Percentiles rank a stretch among this genome's conserved stretches.
phyloP scores from a whole-genome alignment of 805 yeast genomes.

The Teunomyces cretensis region DNA sequence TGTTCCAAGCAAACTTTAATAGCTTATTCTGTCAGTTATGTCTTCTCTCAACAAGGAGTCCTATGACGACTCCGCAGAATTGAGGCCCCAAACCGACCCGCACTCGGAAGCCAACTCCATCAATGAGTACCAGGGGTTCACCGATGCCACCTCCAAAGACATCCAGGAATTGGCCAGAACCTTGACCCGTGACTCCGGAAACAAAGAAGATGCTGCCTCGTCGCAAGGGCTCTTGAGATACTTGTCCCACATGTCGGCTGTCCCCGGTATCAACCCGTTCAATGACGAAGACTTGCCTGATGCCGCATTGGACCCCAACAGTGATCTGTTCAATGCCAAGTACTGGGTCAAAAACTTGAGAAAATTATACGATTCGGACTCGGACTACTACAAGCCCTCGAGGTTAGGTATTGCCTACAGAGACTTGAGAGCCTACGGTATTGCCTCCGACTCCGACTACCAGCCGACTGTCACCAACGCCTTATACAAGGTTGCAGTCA shows the following conservation, averaged over 20 bases:
- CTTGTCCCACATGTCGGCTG: slow-evolving; percentile 51
- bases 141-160: slow-evolving; percentile 9
- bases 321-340: slow-evolving; percentile 57
- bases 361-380: slow-evolving; percentile 51
- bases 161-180: slow-evolving; percentile 23
- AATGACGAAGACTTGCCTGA: slow-evolving; percentile 18
- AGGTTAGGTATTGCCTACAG: slow-evolving; percentile 60
- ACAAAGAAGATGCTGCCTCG: slow-evolving; percentile 4
- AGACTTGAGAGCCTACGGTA: slow-evolving; percentile 60
- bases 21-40: not conserved
- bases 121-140: slow-evolving; percentile 14
- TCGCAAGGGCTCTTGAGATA: slow-evolving; percentile 32
- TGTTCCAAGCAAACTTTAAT: no score
- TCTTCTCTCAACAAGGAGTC: not conserved
- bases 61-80: not conserved
- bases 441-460: slow-evolving; percentile 66
- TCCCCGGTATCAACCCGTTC: slow-evolving; percentile 48
- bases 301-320: slow-evolving; percentile 56
- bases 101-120: slow-evolving; percentile 12
- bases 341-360: slow-evolving; percentile 69
- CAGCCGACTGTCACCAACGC: slow-evolving; percentile 57
- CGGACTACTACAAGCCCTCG: slow-evolving; percentile 62
- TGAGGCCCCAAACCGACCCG: not conserved
- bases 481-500: slow-evolving; percentile 18
- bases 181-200: slow-evolving; percentile 10